Base-by-base conservation (phyloP, 2,329 filamentous ascomycete species). In the Elsinoe fawcettii region DNA sequence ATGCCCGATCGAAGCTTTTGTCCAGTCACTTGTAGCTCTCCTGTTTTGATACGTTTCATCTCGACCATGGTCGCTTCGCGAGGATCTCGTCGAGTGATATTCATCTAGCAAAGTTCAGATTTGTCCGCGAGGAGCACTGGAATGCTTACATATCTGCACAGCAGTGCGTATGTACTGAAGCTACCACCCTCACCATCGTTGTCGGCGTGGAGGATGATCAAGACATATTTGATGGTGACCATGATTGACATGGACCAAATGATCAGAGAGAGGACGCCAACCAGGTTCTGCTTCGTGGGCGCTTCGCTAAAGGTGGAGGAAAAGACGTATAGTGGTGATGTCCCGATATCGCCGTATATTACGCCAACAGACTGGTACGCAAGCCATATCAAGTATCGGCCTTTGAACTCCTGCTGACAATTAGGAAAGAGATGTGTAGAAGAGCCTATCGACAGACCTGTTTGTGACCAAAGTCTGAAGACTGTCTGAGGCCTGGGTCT, bases 161-260 rank as follows among this genome's bases (percentile, higher is more conserved):
- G 75, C 12, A 87, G 70, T 2, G 81, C 83, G 67, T 87, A 87
- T 23, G 83, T 78, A 27, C 80, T 81, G 68, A 87, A 87, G 0
- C 84, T 87, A 27, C 85, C 85, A 25, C 85, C 85, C 65, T 88
- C 83, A 44, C 85, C 85, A 65, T 87, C 84, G 60, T 88, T 83
- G 66, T 87, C 84, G 55, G 85, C 85, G 32, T 73, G 74, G 4
- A 88, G 70, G 36, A 88, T 79, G 65, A 88, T 80, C 60, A 85
- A 73, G 37, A 84, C 75, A 65, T 88, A 88, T 71, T 88, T 88
- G 58, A 86, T 63, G 0, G 83, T 86, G 34, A 88, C 84, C 71
- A 88, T 85, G 60, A 87, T 71, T 22, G 82, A 85, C 32, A 88
- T 70, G 0, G 83, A 80, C 85, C 84, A 88, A 46, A 88, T 79